Conservation (phyloP, 2,329 filamentous ascomycete species). For the Colletotrichum melonis region DNA sequence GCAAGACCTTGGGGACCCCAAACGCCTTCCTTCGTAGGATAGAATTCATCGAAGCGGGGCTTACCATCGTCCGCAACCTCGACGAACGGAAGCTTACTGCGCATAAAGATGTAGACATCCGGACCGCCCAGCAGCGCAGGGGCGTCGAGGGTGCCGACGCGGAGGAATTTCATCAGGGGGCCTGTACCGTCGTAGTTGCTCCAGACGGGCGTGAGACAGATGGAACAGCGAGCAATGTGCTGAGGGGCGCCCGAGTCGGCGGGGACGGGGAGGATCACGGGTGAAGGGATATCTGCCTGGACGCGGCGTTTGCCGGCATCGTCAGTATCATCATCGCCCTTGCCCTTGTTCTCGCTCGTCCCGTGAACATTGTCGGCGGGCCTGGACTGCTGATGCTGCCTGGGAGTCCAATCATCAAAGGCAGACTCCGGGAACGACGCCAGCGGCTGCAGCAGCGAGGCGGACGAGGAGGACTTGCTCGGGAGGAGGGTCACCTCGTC, state of each 20-base stretch:
- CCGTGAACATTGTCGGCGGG: neutral
- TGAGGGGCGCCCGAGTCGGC: constrained; percentile 54
- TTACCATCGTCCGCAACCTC: constrained; percentile 48
- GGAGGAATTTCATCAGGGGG: constrained; percentile 49
- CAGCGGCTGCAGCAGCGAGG: constrained; percentile 28
- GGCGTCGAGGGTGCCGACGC: constrained; percentile 57
- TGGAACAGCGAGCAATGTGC: constrained; percentile 54
- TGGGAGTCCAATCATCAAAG: constrained; percentile 21
- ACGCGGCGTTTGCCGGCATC: neutral
- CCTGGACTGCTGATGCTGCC: neutral
- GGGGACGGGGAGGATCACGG: constrained; percentile 46
- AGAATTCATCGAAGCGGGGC: constrained; percentile 50
- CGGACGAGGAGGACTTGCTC: constrained; percentile 33
- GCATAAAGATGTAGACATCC: constrained; percentile 57
- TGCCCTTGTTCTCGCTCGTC: neutral
- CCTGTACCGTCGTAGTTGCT: constrained; percentile 51
- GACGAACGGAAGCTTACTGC: constrained; percentile 52
- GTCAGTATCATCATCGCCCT: neutral
- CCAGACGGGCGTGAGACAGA: constrained; percentile 54
- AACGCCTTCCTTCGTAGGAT: constrained; percentile 44
- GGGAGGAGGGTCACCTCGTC: constrained; percentile 46
- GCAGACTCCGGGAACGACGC: constrained; percentile 16
- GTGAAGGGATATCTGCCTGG: neutral
- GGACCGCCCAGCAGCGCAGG: constrained; percentile 50
- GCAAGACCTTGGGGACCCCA: constrained; percentile 48